phyloP scores from a whole-genome alignment of 805 yeast genomes.

The Pichia pseudocactophila region DNA sequence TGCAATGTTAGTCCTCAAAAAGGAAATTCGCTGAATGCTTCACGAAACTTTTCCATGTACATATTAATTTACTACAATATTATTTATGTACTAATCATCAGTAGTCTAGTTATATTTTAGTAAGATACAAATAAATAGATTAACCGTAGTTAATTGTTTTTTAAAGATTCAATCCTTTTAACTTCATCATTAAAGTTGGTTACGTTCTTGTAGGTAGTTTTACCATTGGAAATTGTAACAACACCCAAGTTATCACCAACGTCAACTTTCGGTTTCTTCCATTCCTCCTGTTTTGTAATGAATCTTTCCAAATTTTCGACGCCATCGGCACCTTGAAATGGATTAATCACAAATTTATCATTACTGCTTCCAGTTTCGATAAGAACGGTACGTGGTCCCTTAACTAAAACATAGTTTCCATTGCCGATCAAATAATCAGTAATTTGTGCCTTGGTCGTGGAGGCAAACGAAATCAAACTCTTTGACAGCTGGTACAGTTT shows the following conservation, averaged over 20 bases:
- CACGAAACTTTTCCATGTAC: too few relatives aligned
- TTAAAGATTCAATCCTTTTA: slow-evolving; percentile 21
- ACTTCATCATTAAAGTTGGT: slow-evolving; percentile 33
- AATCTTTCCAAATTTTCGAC: slow-evolving; percentile 18
- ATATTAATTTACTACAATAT: too few relatives aligned
- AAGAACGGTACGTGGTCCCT: slow-evolving; percentile 47
- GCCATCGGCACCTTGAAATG: slow-evolving; percentile 1
- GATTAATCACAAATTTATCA: slow-evolving; percentile 17
- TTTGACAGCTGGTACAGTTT: background rate
- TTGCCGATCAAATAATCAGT: slow-evolving; percentile 25
- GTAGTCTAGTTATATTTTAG: too few relatives aligned
- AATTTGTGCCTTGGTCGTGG: slow-evolving; percentile 1
- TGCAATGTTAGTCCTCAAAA: too few relatives aligned
- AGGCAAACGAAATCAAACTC: too few relatives aligned
- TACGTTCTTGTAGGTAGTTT: slow-evolving; percentile 36
- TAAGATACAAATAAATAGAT: too few relatives aligned
- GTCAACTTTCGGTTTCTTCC: slow-evolving; percentile 15
- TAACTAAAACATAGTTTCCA: slow-evolving; percentile 38
- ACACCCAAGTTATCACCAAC: slow-evolving; percentile 40
- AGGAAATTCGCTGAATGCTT: too few relatives aligned
- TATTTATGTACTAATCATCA: too few relatives aligned
- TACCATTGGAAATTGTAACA: slow-evolving; percentile 36
- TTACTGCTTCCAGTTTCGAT: slow-evolving; percentile 36
- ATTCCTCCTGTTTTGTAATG: slow-evolving; percentile 15
- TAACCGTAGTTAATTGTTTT: slow-evolving; percentile 6